Percentiles rank a stretch among this genome's conserved stretches.
Evolutionary conservation across 2,329 filamentous ascomycete genomes (phyloP).

Genomic region (Diplocarpon rosae): DNA sequence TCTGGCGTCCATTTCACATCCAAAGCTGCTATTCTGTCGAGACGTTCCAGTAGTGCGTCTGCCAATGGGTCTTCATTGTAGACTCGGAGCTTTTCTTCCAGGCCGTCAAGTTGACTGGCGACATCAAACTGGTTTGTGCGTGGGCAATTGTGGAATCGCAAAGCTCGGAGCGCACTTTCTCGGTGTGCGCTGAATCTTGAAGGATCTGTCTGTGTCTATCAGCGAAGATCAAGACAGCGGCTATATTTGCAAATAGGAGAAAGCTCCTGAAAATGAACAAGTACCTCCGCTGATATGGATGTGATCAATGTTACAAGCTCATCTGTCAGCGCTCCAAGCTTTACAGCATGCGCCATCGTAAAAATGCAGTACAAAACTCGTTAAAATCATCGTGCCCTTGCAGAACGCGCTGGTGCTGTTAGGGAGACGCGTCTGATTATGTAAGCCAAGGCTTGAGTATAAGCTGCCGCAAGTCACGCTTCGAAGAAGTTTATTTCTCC

Average conservation of each 20-base stretch:
- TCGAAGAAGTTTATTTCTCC: background rate
- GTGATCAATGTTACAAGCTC: slow-evolving; percentile 59
- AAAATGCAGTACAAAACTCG: background rate
- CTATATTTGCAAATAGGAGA: too few species aligned
- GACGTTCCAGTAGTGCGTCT: slow-evolving; percentile 49
- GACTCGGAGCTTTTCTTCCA: slow-evolving; percentile 80
- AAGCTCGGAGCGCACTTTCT: slow-evolving; percentile 38
- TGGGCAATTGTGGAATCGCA: slow-evolving; percentile 45
- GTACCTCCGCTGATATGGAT: slow-evolving; percentile 41
- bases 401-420: background rate
- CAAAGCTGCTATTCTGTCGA: slow-evolving; percentile 44
- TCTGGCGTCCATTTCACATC: slow-evolving; percentile 65
- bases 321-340: slow-evolving; percentile 52
- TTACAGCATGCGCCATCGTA: slow-evolving; percentile 61
- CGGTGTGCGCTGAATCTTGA: slow-evolving; percentile 33
- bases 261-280: slow-evolving; percentile 4
- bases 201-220: slow-evolving; percentile 23
- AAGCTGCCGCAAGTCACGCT: too few species aligned
- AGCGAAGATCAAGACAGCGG: slow-evolving; percentile 4
- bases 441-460: background rate
- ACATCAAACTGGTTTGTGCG: slow-evolving; percentile 71
- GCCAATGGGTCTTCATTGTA: slow-evolving; percentile 70
- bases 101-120: slow-evolving; percentile 49
- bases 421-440: slow-evolving; percentile 10
- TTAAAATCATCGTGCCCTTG: background rate